Evolutionary conservation across 371 early-diverging fungal species (phyloP), one percentile per base, ranked within the genome.

Genomic region (Mucor racemosus): DNA sequence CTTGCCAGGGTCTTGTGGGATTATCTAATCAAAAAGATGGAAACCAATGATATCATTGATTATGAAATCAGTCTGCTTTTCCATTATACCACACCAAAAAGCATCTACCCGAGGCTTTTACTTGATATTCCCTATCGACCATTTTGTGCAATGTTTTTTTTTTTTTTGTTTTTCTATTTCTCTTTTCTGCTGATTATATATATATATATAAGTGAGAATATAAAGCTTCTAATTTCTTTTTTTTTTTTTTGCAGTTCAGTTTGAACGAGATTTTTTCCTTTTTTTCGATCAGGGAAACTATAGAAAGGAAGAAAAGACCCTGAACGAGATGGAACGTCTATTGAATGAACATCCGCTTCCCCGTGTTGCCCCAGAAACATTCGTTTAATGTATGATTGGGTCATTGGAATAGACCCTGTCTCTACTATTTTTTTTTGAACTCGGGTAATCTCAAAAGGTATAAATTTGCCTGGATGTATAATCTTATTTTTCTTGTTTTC

Each of bases 311-410:
- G 38, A 38, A 15, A 19, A 62, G 62, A 61, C 67, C 57, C 67
- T 67, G 66, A 66, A 67, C 17, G 26, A 34, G 21, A 41, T 13
- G 14, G 15, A 60, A 60, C 7, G 26, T 60, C 59, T 33, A 50
- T 61, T 19, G 60, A 67, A 62, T 44, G 38, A 58, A 62, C 5
- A 62, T 33, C 62, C 62, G 62, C 68, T 66, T 62, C 62, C 68
- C 62, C 56, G 67, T 66, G 61, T 61, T 35, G 55, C 61, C 60
- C 67, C 67, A 66, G 61, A 66, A 60, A 66, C 62, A 40, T 60
- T 34, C 26, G 11, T 40, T 55, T n/a, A 17, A 34, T 33, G 57
- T 13, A 33, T 62, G 68, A 67, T 67, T 67, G 62, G 67, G 5
- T 61, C 62, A 62, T 36, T 35, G 34, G 50, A 19, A 9, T 50